Evolutionary conservation across 306 rosid species (phyloP), one percentile per base, ranked within the genome.

Genomic region (Medicago arabica): DNA sequence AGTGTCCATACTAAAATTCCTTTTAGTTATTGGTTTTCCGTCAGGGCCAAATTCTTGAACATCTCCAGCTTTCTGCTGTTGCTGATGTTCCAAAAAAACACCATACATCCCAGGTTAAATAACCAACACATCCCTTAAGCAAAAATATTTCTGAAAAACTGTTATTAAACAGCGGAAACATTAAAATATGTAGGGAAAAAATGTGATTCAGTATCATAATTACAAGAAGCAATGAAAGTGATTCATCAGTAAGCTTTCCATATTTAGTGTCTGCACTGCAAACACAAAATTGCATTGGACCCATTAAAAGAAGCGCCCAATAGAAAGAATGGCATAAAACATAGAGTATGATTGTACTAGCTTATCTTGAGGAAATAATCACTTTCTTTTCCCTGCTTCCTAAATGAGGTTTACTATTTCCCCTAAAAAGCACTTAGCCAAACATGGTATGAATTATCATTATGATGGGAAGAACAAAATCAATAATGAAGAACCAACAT

Each of bases 1-100:
- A 75, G 91, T 79, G 66, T 90, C 98, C 97, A 96, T 90, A 51
- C 79, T 81, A 82, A 89, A 83, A 85, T 84, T 90, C 74, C 74
- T 84, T 83, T 86, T 90, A 5, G 85, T 70, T 51, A 51, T 79
- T 78, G 86, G 73, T 86, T 89, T 92, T 63, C 83, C 96, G 78
- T 90, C 96, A 73, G 89, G 72, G 57, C 87, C 83, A 75, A 69
- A 70, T 81, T 92, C 96, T 82, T 87, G 92, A 75, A 82, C 57
- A 82, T 84, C 82, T 77, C 92, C 94, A 62, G 85, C 86, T 80
- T 87, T 90, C 77, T 81, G 92, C 80, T 86, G 97, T 74, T 82
- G 89, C 80, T 85, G 91, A 75, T 81, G 78, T 69, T 82, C 85
- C 84, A 64, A 68, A 63, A 79, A 28, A 77, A 47, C 2, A 81